Evolutionary conservation across 2,329 filamentous ascomycete genomes (phyloP).

Genomic region (Aspergillus aculeatinus): DNA sequence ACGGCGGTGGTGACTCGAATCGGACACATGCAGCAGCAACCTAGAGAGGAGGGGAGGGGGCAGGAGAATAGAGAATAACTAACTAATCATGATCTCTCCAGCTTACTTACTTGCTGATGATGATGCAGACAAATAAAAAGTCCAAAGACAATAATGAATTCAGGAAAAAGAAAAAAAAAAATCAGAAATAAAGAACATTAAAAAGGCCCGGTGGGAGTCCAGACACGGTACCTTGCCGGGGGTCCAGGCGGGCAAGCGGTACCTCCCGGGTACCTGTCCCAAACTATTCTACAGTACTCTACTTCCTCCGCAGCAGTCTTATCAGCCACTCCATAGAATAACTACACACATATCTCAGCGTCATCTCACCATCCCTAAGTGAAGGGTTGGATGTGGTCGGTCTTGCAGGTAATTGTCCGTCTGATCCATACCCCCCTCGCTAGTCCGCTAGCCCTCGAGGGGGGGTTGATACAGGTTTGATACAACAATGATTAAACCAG

Average conservation of each 20-base stretch:
- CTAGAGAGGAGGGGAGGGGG: background rate
- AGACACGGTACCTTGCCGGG: background rate
- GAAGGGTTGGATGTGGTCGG: background rate
- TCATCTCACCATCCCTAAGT: no score
- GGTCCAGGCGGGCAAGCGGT: background rate
- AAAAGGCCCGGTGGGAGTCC: background rate
- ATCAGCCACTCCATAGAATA: no score
- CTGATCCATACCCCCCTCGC: background rate
- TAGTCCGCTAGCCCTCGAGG: background rate
- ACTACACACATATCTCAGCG: no score
- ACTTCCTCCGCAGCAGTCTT: no score
- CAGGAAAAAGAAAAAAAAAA: background rate
- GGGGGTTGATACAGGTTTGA: no score
- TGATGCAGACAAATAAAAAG: background rate
- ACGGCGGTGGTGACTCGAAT: slow-evolving; percentile 29
- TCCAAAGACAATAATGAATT: background rate
- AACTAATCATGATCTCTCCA: background rate
- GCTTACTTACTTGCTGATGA: background rate
- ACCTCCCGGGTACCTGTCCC: background rate
- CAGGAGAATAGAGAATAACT: background rate
- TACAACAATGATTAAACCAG: no score
- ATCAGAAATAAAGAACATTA: no score
- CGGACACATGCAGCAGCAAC: slow-evolving; percentile 28
- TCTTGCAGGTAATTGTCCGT: background rate
- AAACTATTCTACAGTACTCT: background rate